These are phyloP conservation scores for Chytriomyces sp. DNA, from an alignment of 192 early-diverging fungal genomes.

Conservation along the genomic window DNA sequence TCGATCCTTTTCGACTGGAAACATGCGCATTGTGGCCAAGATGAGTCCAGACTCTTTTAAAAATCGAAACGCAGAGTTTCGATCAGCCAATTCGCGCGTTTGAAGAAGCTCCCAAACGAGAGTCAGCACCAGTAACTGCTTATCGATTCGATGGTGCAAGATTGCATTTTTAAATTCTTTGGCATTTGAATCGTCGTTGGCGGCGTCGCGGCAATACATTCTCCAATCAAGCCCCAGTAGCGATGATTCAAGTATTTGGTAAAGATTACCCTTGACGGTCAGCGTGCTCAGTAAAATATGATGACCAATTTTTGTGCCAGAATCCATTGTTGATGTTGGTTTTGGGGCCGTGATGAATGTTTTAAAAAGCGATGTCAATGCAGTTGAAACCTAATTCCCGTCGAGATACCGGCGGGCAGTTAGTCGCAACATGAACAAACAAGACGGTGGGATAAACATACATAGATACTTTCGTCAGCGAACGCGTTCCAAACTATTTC, in stretches of 20 bases:
- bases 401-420: background rate
- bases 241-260: slow-evolving; percentile 3
- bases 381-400: background rate
- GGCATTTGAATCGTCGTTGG: background rate
- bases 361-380: slow-evolving; percentile 7
- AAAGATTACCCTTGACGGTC: slow-evolving; percentile 12
- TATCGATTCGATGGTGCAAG: background rate
- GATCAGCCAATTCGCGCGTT: too few species aligned
- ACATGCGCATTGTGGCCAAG: background rate
- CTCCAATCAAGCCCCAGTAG: slow-evolving; percentile 12
- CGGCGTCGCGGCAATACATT: background rate
- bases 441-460: background rate
- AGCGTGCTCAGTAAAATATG: slow-evolving; percentile 13
- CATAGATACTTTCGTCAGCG: slow-evolving; percentile 25
- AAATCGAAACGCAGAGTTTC: background rate
- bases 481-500: slow-evolving; percentile 18
- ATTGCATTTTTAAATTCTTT: background rate
- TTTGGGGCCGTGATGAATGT: slow-evolving; percentile 12
- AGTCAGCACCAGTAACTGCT: slow-evolving; percentile 9
- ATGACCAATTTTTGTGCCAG: background rate
- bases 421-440: background rate
- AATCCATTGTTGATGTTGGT: background rate
- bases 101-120: slow-evolving; percentile 20
- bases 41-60: slow-evolving; percentile 21
- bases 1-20: slow-evolving; percentile 1